Evolutionary conservation across 1,139 yeast species (phyloP), one percentile per base, ranked within the genome.

Genomic region (Ogataea hybrid): DNA sequence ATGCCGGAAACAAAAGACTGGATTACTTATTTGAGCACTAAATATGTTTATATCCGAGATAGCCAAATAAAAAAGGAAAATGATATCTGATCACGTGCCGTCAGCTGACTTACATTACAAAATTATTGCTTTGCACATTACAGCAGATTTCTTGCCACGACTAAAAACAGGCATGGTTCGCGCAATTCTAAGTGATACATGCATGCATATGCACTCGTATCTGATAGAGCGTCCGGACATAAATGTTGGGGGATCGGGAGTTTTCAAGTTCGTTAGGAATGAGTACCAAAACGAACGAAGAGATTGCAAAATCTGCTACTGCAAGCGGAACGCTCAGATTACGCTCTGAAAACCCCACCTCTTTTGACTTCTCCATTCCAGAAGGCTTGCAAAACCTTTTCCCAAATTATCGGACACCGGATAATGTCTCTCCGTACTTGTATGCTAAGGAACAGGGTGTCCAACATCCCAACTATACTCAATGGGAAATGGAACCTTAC

Each of bases 1-100:
- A 77, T 49, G 63, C 61, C 41, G 52, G 51, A 17, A 43, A 37
- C 35, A 41, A 44, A 29, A 43, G 52, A 34, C 41, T 48, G 25
- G 52, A 48, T 25, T 48, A 39, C 25, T 20, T 41, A 7, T 47
- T 48, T 17, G 50, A 38, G 16, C 49, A 47, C 27, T 48, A 31
- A 6, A 20, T 20, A 7, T 20, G 21, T 20, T 6, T 6, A 20
- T 6, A 7, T 20, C 21, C 21, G 8, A 20, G 21, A 20, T 20
- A 20, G 21, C 9, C 21, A 6, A 20, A 20, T 20, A 6, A 8
- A 20, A 20, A 12, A 10, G 14, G 21, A 20, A 20, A 12, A 10
- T 28, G 14, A 31, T 18, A 17, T 11, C 33, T 11, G 15, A 23
- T 23, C 36, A 33, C 36, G 29, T 31, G 33, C 16, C 25, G 14